phyloP scores from a whole-genome alignment of 139 green algal genomes.

The Volvox reticuliferus region DNA sequence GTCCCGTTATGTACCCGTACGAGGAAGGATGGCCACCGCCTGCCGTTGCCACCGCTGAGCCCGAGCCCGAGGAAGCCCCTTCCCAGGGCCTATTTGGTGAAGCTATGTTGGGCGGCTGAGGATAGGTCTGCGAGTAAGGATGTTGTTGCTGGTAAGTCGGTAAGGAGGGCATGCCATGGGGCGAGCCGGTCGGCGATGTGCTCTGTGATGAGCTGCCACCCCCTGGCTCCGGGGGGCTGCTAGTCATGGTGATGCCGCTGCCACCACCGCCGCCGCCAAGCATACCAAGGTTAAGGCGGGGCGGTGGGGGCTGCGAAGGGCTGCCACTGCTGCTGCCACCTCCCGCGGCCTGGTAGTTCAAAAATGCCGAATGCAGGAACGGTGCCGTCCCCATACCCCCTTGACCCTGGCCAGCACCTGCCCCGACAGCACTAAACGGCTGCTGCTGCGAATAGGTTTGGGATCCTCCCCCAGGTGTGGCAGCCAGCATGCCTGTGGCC shows the following conservation, averaged over 20 bases:
- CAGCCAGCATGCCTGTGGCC: background rate
- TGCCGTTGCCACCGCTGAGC: background rate
- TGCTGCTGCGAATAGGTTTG: background rate
- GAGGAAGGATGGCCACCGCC: too few relatives aligned
- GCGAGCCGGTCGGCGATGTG: background rate
- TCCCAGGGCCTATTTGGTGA: constrained; percentile 9
- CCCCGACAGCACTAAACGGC: background rate
- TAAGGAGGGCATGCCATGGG: background rate
- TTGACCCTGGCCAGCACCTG: background rate
- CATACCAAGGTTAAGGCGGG: background rate
- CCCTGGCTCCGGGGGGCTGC: background rate
- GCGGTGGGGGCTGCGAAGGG: background rate
- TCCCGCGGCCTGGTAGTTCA: background rate
- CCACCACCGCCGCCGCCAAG: background rate
- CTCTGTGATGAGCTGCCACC: background rate
- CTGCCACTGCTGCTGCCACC: background rate
- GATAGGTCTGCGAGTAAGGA: background rate
- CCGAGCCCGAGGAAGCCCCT: background rate
- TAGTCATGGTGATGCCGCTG: background rate
- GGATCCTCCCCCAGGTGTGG: too few relatives aligned
- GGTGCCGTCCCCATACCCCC: background rate
- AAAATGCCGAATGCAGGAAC: constrained; percentile 15
- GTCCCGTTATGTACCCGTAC: background rate
- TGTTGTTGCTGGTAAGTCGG: background rate
- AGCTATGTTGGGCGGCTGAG: background rate